Evolutionary conservation across 2,329 filamentous ascomycete species (phyloP).

Genomic region (Didymella pomorum): DNA sequence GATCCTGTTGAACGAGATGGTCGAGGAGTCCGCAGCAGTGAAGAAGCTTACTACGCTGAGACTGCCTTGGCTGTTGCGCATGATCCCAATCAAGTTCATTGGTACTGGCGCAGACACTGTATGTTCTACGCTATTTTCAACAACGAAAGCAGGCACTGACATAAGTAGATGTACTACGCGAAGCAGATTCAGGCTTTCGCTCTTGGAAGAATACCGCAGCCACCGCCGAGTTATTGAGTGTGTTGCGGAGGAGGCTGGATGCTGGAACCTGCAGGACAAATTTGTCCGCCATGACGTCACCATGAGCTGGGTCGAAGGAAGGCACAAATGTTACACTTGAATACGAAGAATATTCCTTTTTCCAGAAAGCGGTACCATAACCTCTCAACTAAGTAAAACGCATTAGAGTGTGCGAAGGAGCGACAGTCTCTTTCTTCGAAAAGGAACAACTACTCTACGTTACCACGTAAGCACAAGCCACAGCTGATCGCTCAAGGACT

Average conservation of each 20-base stretch:
- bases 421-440: conserved; percentile 2
- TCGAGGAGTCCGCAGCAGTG: background rate
- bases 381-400: background rate
- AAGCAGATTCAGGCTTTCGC: conserved; percentile 15
- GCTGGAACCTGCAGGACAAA: too few relatives aligned
- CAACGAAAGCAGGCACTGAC: background rate
- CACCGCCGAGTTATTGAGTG: conserved; percentile 4
- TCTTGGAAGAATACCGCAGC: background rate
- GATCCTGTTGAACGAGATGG: conserved; percentile 5
- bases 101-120: conserved; percentile 9
- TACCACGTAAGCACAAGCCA: conserved; percentile 13
- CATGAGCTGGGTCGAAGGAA: background rate
- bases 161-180: conserved; percentile 5
- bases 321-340: background rate
- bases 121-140: background rate
- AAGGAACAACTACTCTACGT: conserved; percentile 13
- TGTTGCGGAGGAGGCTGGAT: background rate
- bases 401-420: conserved; percentile 11
- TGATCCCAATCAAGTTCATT: conserved; percentile 12
- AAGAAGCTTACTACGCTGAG: background rate
- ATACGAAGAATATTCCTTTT: background rate
- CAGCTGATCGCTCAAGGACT: conserved; percentile 5
- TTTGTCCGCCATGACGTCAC: background rate
- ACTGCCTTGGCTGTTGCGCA: conserved; percentile 1
- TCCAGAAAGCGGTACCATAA: background rate